These are phyloP conservation scores for Trichoderma lentiforme DNA, from an alignment of 2,329 filamentous ascomycete species.

Conservation along the genomic window DNA sequence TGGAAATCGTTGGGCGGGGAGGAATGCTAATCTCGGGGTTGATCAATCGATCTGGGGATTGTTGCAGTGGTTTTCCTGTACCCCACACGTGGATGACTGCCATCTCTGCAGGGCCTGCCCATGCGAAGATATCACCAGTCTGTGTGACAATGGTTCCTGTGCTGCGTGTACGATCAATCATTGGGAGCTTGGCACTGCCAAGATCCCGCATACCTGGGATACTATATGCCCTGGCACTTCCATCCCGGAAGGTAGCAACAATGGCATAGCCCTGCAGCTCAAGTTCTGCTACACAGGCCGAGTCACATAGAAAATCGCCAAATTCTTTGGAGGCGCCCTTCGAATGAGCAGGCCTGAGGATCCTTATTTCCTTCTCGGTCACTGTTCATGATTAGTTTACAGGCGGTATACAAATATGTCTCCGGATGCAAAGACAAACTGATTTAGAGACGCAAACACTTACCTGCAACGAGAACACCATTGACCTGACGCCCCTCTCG, in stretches of 20 bases:
- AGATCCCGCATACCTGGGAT: conserved; percentile 89
- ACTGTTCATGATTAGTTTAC: conserved; percentile 42
- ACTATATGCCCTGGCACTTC: conserved; percentile 73
- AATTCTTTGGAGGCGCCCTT: conserved; percentile 94
- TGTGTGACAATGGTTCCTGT: conserved; percentile 67
- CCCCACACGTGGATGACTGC: conserved; percentile 84
- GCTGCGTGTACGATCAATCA: conserved; percentile 72
- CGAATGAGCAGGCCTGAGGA: conserved; percentile 78
- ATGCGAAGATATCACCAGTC: conserved; percentile 80
- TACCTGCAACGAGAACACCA: conserved; percentile 74
- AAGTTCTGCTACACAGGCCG: conserved; percentile 72
- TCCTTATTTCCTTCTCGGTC: conserved; percentile 69
- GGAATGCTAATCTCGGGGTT: conserved; percentile 74
- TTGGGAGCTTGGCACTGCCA: conserved; percentile 61
- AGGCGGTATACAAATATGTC: neutral
- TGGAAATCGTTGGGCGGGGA: conserved; percentile 86
- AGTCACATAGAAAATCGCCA: conserved; percentile 77
- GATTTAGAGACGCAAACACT: conserved; percentile 27
- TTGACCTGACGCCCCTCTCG: conserved; percentile 71
- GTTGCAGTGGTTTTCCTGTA: conserved; percentile 61
- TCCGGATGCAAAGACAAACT: neutral
- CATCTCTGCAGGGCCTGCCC: conserved; percentile 84
- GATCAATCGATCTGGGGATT: conserved; percentile 67
- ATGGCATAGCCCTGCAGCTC: conserved; percentile 74
- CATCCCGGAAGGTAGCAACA: conserved; percentile 81